Evolutionary conservation across 1,284 basidiomycete species (phyloP).

Genomic region (Papiliotrema fonsecae): DNA sequence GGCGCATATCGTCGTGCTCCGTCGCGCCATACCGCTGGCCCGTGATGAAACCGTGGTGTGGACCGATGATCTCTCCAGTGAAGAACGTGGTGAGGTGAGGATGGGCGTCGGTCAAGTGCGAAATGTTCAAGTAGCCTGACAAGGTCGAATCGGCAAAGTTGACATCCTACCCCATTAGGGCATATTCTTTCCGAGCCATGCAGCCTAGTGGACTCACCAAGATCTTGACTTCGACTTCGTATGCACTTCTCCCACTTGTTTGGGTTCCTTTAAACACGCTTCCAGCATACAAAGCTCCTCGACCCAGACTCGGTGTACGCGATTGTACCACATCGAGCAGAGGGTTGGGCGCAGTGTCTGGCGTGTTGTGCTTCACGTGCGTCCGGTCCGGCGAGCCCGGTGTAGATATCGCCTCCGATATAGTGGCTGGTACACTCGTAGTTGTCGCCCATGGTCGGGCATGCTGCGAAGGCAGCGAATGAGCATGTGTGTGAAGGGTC

Average conservation of each 20-base stretch:
- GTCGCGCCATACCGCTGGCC: conserved; percentile 72
- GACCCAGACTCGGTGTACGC: conserved; percentile 64
- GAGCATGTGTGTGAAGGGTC: conserved; percentile 11
- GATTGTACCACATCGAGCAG: conserved; percentile 67
- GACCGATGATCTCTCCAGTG: conserved; percentile 86
- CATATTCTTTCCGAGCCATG: not conserved
- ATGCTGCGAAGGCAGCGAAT: conserved; percentile 27
- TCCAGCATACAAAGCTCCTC: conserved; percentile 76
- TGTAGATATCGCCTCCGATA: not conserved
- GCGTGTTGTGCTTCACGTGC: conserved; percentile 2
- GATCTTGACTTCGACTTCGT: conserved; percentile 76
- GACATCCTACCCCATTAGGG: conserved; percentile 59
- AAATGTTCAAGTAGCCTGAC: conserved; percentile 83
- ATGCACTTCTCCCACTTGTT: conserved; percentile 75
- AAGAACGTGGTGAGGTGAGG: conserved; percentile 88
- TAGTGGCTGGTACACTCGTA: not conserved
- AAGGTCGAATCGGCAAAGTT: conserved; percentile 72
- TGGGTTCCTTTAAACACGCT: conserved; percentile 73
- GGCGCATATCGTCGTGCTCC: conserved; percentile 80
- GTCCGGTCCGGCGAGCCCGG: not conserved
- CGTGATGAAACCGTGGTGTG: conserved; percentile 77
- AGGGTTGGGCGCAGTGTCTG: conserved; percentile 52
- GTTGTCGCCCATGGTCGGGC: conserved; percentile 29
- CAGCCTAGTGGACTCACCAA: conserved; percentile 55
- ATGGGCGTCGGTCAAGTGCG: conserved; percentile 82